A percentile compares a stretch with the other conserved stretches of the same genome.
These are phyloP conservation scores for Dictyostelium capitatum DNA, from an alignment of 78 protist genomes.

Conservation along the genomic window DNA sequence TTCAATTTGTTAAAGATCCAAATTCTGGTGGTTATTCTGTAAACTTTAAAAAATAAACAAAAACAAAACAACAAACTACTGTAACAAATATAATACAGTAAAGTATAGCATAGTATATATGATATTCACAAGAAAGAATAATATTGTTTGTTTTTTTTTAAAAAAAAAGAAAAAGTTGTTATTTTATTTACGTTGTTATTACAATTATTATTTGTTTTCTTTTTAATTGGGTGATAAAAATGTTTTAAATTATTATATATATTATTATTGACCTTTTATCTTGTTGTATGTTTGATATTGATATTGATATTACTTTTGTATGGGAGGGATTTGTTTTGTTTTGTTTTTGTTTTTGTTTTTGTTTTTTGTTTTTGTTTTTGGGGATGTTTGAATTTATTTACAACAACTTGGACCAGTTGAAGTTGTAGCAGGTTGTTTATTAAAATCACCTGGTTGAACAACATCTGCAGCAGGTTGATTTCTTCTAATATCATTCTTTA, in stretches of 20 bases:
- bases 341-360: background rate
- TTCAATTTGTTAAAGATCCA: slow-evolving; percentile 93
- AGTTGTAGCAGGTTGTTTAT: slow-evolving; percentile 22
- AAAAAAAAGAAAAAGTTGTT: background rate
- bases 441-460: slow-evolving; percentile 19
- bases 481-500: slow-evolving; percentile 82
- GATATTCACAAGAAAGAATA: background rate
- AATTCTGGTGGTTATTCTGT: slow-evolving; percentile 89
- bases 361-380: background rate
- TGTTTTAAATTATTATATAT: background rate
- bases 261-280: background rate
- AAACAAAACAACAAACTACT: background rate
- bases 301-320: background rate
- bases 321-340: background rate
- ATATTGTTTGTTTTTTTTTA: background rate
- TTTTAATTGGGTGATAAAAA: background rate
- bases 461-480: slow-evolving; percentile 38
- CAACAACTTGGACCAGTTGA: slow-evolving; percentile 51
- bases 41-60: slow-evolving; percentile 67
- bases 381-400: background rate
- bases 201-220: background rate
- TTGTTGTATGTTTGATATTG: background rate
- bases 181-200: background rate
- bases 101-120: background rate
- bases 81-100: no score